phyloP scores from a whole-genome alignment of 129 eudicot genomes.

The Centella asiatica region DNA sequence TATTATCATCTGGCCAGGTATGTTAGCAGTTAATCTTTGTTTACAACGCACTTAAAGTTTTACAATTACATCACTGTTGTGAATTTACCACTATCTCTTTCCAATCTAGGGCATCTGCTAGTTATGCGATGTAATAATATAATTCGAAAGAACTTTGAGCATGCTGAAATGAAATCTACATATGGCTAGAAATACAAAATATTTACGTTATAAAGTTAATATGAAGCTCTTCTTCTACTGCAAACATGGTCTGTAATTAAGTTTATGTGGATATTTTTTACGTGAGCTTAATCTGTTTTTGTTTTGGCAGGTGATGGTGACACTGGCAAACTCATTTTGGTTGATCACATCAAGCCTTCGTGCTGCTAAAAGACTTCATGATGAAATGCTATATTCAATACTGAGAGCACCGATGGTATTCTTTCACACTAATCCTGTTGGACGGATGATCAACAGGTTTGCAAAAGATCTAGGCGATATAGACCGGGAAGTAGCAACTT shows the following conservation, averaged over 20 bases:
- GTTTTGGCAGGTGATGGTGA: constrained; percentile 61
- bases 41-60: neutral
- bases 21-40: neutral
- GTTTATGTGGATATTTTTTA: neutral
- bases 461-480: constrained; percentile 92
- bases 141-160: neutral
- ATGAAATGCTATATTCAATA: constrained; percentile 67
- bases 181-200: too few relatives aligned
- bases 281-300: constrained; percentile 6
- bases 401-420: constrained; percentile 92
- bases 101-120: too few relatives aligned
- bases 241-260: neutral
- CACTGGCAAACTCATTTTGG: constrained; percentile 83
- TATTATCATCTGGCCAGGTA: constrained; percentile 83
- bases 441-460: constrained; percentile 88
- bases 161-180: neutral
- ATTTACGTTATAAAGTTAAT: too few relatives aligned
- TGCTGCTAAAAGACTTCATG: constrained; percentile 80
- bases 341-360: constrained; percentile 80
- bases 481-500: constrained; percentile 76
- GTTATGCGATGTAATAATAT: neutral
- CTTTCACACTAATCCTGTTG: constrained; percentile 87
- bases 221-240: too few relatives aligned
- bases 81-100: too few relatives aligned
- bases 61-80: neutral